Evolutionary conservation across 345 rosid species (phyloP), one percentile per base, ranked within the genome.

Genomic region (Hypericum perforatum): DNA sequence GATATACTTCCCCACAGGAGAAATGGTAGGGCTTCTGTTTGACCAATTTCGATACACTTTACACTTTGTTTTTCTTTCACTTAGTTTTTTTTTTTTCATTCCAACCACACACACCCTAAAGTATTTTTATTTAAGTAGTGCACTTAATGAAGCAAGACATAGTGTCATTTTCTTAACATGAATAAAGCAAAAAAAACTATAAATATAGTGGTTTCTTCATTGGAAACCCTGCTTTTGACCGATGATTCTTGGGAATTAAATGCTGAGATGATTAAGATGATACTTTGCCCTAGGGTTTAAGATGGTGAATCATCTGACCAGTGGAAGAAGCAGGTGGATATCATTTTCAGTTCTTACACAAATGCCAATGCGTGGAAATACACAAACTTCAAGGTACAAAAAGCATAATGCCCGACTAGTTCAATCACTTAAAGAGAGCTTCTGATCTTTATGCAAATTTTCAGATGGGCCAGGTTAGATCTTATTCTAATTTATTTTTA

Each of bases 391-490:
- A 72, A 76, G 70, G 71, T 45, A 66, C 59, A 64, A 71, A 69
- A 70, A 48, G 66, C 68, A 71, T 67, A 48, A 68, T 71, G 65
- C 22, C 32, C 69, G 77, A 57, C 65, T 72, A 37, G 77, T 76
- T 83, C 84, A 80, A 80, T 83, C 90, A 74, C 66, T 65, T 63
- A 66, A 77, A 77, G 73, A 65, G 63, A 61, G 63, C 58, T 39
- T 53, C 68, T 69, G 74, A 68, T 74, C 73, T 67, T 22, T 22
- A 22, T 22, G 32, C 32, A 22, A 22, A 22, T 70, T 62, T 64
- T 62, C 52, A 68, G 60, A 22, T 69, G 81, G 83, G 68, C 73
- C 79, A 69, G 56, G 61, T 46, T 41, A 41, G 41, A 60, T 54
- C 63, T 62, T 64, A 51, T 64, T 63, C 62, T 63, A 63, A 13